Evolutionary conservation across 78 protist genomes (phyloP).

Genomic region (Isochrysis galbana): DNA sequence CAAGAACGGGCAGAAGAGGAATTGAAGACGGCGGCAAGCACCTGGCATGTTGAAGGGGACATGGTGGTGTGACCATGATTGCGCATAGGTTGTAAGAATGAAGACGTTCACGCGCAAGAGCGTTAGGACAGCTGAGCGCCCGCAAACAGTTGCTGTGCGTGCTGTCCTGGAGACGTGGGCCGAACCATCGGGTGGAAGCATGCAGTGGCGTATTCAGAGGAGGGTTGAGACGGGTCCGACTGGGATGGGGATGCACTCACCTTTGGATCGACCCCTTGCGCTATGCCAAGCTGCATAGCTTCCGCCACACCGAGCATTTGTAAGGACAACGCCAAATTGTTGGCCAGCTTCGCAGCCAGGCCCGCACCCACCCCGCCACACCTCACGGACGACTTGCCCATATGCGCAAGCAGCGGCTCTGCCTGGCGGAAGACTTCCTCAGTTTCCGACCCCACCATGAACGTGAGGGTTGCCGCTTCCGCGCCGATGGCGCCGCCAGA

Average conservation of each 20-base stretch:
- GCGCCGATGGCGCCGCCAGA: conserved; percentile 7
- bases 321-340: background rate
- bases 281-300: background rate
- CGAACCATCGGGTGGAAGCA: background rate
- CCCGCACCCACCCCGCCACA: background rate
- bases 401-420: background rate
- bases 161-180: background rate
- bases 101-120: too few species aligned
- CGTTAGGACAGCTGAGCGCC: too few species aligned
- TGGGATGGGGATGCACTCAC: background rate
- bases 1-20: background rate
- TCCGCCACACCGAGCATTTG: background rate
- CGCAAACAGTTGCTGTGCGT: too few species aligned
- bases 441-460: background rate
- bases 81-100: too few species aligned
- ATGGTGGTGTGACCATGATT: too few species aligned
- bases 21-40: background rate
- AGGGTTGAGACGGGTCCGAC: background rate
- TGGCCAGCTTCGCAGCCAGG: background rate
- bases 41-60: too few species aligned
- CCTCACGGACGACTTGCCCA: background rate
- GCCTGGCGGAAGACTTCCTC: background rate
- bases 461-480: background rate
- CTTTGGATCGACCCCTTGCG: background rate
- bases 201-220: background rate